A percentile compares a stretch with the other conserved stretches of the same genome.
Conservation (phyloP, 2,329 filamentous ascomycete genomes). For the Thyridium curvatum region DNA sequence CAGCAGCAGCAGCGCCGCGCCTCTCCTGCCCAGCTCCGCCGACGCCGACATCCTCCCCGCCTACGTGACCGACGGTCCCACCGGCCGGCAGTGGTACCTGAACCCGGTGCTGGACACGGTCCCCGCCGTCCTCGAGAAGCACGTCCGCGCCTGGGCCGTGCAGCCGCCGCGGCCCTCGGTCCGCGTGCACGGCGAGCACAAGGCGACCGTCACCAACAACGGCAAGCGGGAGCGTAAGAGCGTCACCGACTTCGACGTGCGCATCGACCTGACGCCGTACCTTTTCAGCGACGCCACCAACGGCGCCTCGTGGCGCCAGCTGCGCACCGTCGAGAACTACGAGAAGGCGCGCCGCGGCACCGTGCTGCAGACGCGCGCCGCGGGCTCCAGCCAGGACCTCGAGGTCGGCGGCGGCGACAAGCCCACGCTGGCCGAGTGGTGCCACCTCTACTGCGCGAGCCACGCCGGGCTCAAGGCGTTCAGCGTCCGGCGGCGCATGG, state of each 20-base stretch:
- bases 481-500: conserved; percentile 41
- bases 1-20: conserved; percentile 12
- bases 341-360: conserved; percentile 62
- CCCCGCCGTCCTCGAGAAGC: conserved; percentile 1
- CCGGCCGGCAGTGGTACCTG: conserved; percentile 9
- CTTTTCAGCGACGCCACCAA: conserved; percentile 40
- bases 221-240: conserved; percentile 38
- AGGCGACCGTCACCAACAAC: conserved; percentile 33
- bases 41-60: too few relatives aligned
- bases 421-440: conserved; percentile 53
- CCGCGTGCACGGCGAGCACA: conserved; percentile 47
- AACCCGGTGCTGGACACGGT: conserved; percentile 18
- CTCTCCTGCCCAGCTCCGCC: conserved; percentile 11
- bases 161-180: conserved; percentile 48
- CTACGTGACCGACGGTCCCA: too few relatives aligned
- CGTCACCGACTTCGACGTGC: conserved; percentile 54
- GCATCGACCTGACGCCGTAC: conserved; percentile 52
- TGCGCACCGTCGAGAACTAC: conserved; percentile 49
- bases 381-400: conserved; percentile 36
- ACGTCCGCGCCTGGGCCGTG: conserved; percentile 24
- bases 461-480: conserved; percentile 52
- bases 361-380: conserved; percentile 44
- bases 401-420: conserved; percentile 31
- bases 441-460: conserved; percentile 58
- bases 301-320: conserved; percentile 30